phyloP scores from a whole-genome alignment of 2,329 filamentous ascomycete genomes.

The Achaetomium macrosporum region DNA sequence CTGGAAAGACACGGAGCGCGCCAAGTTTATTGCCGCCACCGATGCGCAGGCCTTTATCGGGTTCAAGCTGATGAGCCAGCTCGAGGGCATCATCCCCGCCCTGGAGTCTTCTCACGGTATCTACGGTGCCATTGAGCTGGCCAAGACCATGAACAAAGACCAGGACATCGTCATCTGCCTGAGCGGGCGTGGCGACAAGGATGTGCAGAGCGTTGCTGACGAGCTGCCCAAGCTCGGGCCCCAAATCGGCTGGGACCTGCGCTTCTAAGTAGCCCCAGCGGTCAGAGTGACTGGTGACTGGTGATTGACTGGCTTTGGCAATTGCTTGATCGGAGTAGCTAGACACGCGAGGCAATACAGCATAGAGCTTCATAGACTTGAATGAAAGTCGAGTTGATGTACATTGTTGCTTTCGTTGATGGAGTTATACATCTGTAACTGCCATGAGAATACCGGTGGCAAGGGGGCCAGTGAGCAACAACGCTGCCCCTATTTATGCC shows the following conservation, averaged over 20 bases:
- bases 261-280: conserved; percentile 41
- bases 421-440: too few relatives aligned
- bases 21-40: conserved; percentile 84
- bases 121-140: conserved; percentile 80
- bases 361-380: too few relatives aligned
- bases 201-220: conserved; percentile 96
- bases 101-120: conserved; percentile 91
- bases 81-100: conserved; percentile 95
- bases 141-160: conserved; percentile 84
- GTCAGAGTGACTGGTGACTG: not conserved
- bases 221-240: conserved; percentile 85
- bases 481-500: too few relatives aligned
- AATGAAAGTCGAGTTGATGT: too few relatives aligned
- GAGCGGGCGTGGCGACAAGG: conserved; percentile 92
- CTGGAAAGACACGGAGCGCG: conserved; percentile 88
- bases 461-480: too few relatives aligned
- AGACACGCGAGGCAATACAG: not conserved
- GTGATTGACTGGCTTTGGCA: not conserved
- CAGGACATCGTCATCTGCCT: conserved; percentile 92
- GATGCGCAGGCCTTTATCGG: conserved; percentile 85
- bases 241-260: conserved; percentile 70
- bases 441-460: too few relatives aligned
- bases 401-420: too few relatives aligned
- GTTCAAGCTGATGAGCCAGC: conserved; percentile 76
- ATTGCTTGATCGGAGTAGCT: not conserved